Base-by-base conservation (phyloP, 2,329 filamentous ascomycete species). In the Cladosporium sp. region DNA sequence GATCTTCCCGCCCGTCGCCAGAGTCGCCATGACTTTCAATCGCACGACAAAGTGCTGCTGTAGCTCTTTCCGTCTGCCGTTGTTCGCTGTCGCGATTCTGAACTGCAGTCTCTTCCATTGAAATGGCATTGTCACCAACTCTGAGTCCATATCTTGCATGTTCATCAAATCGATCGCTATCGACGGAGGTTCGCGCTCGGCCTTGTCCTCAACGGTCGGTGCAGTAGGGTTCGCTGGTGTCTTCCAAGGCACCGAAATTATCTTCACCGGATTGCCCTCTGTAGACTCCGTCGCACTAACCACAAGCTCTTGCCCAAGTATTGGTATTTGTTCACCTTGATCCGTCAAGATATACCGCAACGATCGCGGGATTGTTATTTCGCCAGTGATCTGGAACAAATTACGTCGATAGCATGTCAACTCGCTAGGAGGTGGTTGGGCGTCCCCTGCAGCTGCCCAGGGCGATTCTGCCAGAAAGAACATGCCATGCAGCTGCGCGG, bases 191-290 rank as follows among this genome's bases (percentile, higher is more conserved):
- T 97, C 92, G 64, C 92, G 90, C 65, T 97, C 92, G 0, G 75
- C 72, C 65, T 84, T 85, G 55, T 83, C 78, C 58, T 82, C 76
- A 27, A 67, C 62, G n/a, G 82, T 78, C 3, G 84, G 82, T 69
- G 85, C 88, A 33, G 53, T 60, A 5, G 60, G 59, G 43, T 87
- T 88, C 22, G 86, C 88, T 1, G 90, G 91, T 2, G 91, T 96
- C 74, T 97, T 97, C 92, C 92, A 97, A 1, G 92, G 92, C 53
- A 97, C 95, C 7, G 93, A 93, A 55, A 97, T 96, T 55, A 97
- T 84, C 60, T 94, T 92, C 38, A 96, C 89, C 0, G 87, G 74
- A 60, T 95, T 92, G 29, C 89, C 88, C 66, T 97, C 92, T 13
- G 95, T 90, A 1, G 92, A 96, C 67, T 97, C 92, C 42, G 90